phyloP scores from a whole-genome alignment of 768 basidiomycete genomes.

The Podaxis sp. region DNA sequence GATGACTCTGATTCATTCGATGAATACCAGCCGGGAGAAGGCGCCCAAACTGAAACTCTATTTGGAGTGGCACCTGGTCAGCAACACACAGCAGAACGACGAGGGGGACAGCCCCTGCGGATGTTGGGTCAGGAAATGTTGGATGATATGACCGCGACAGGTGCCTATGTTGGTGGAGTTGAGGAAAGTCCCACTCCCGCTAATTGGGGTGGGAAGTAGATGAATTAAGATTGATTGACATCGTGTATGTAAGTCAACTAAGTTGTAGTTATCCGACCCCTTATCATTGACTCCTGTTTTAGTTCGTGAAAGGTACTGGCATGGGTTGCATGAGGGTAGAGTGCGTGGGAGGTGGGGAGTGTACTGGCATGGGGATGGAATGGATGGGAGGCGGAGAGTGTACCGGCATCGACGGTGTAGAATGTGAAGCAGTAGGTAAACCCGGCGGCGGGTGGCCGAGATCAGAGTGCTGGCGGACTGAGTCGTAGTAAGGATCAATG shows the following conservation, averaged over 20 bases:
- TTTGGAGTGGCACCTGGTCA: slow-evolving; percentile 66
- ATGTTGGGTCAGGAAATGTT: slow-evolving; percentile 64
- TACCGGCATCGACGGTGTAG: not conserved
- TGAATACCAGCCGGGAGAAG: slow-evolving; percentile 34
- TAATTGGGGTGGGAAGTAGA: slow-evolving; percentile 22
- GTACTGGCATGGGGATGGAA: not conserved
- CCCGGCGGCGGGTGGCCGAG: not conserved
- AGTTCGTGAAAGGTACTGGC: not conserved
- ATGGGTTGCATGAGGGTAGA: not conserved
- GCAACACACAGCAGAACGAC: slow-evolving; percentile 28
- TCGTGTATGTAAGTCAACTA: slow-evolving; percentile 1
- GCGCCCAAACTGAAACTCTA: slow-evolving; percentile 60
- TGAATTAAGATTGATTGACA: not conserved
- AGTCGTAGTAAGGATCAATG: slow-evolving; percentile 10
- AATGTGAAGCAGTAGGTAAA: not conserved
- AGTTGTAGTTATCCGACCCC: not conserved
- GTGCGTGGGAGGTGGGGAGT: not conserved
- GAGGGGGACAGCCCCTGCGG: slow-evolving; percentile 35
- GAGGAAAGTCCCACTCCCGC: slow-evolving; percentile 70
- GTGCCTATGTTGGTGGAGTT: slow-evolving; percentile 49
- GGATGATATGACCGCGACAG: slow-evolving; percentile 63
- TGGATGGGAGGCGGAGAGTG: not conserved
- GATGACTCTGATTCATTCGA: slow-evolving; percentile 57
- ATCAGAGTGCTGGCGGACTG: not conserved
- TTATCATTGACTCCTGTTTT: not conserved